A percentile compares a stretch with the other conserved stretches of the same genome.
These are phyloP conservation scores for Rhizopogon sp. DNA, from an alignment of 768 basidiomycete species.

Conservation along the genomic window DNA sequence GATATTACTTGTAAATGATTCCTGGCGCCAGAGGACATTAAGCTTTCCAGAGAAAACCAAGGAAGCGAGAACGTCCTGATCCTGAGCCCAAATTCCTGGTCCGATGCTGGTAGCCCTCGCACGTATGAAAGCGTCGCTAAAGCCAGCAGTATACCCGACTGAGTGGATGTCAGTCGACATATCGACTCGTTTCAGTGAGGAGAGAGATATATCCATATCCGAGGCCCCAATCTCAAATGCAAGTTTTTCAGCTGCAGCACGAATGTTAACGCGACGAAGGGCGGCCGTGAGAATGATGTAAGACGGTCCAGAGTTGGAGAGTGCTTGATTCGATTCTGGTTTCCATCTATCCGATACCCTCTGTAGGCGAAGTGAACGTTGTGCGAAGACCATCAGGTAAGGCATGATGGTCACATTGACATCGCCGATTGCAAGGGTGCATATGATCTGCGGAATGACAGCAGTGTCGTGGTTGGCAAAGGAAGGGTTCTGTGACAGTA, in stretches of 20 bases:
- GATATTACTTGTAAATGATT: constrained; percentile 32
- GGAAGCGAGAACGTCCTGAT: constrained; percentile 59
- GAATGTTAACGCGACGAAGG: constrained; percentile 43
- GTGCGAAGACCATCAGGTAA: constrained; percentile 55
- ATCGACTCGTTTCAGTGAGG: constrained; percentile 20
- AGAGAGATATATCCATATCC: constrained; percentile 33
- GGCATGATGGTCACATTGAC: constrained; percentile 44
- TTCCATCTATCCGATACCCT: constrained; percentile 24
- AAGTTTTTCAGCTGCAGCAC: constrained; percentile 67
- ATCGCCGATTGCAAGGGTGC: constrained; percentile 36
- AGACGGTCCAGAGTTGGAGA: constrained; percentile 4
- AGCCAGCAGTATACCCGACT: constrained; percentile 9
- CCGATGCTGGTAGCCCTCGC: constrained; percentile 47
- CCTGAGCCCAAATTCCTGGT: constrained; percentile 31
- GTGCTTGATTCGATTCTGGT: constrained; percentile 1
- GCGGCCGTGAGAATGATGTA: constrained; percentile 35
- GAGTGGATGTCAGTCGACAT: not conserved
- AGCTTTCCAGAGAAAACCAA: constrained; percentile 45
- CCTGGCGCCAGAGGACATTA: constrained; percentile 44
- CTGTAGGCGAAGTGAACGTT: constrained; percentile 47
- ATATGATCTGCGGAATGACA: constrained; percentile 14
- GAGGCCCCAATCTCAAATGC: constrained; percentile 54
- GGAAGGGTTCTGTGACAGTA: constrained; percentile 10
- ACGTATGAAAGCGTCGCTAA: constrained; percentile 45
- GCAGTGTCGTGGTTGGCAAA: constrained; percentile 3